These are phyloP conservation scores for Cunninghamia lanceolata DNA, from an alignment of 75 land plant species.

Conservation along the genomic window DNA sequence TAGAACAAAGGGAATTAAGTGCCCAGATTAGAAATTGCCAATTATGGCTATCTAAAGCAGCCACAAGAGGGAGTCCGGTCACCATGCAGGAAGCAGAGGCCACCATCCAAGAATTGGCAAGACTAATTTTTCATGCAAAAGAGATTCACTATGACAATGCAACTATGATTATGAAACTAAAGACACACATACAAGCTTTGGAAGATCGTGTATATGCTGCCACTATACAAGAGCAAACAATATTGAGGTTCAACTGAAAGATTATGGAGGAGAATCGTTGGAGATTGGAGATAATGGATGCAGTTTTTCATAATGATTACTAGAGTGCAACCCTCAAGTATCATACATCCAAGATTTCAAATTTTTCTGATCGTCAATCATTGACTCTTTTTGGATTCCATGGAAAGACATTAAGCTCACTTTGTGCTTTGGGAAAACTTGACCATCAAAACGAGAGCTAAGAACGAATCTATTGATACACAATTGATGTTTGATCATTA, in stretches of 20 bases:
- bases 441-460: slow-evolving; percentile 76
- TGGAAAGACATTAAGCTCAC: slow-evolving; percentile 94
- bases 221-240: slow-evolving; percentile 49
- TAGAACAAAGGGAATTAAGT: slow-evolving; percentile 65
- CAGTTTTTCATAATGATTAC: too few relatives aligned
- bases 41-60: slow-evolving; percentile 45
- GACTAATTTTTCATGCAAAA: slow-evolving; percentile 38
- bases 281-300: too few relatives aligned
- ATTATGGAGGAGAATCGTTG: too few relatives aligned
- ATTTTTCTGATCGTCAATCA: slow-evolving; percentile 81
- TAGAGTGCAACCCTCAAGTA: slow-evolving; percentile 90
- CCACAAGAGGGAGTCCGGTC: slow-evolving; percentile 32
- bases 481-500: slow-evolving; percentile 76
- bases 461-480: slow-evolving; percentile 64
- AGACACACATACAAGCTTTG: slow-evolving; percentile 55
- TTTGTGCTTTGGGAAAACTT: slow-evolving; percentile 74
- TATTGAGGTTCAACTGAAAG: too few relatives aligned
- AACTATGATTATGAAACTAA: slow-evolving; percentile 55
- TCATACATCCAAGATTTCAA: slow-evolving; percentile 86
- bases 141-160: slow-evolving; percentile 65
- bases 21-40: slow-evolving; percentile 49
- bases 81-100: slow-evolving; percentile 33
- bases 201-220: slow-evolving; percentile 59
- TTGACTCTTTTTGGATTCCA: slow-evolving; percentile 85
- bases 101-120: slow-evolving; percentile 27